A percentile compares a stretch with the other conserved stretches of the same genome.
Evolutionary conservation across 768 basidiomycete genomes (phyloP).

Genomic region (Pleurotus ostreatus): DNA sequence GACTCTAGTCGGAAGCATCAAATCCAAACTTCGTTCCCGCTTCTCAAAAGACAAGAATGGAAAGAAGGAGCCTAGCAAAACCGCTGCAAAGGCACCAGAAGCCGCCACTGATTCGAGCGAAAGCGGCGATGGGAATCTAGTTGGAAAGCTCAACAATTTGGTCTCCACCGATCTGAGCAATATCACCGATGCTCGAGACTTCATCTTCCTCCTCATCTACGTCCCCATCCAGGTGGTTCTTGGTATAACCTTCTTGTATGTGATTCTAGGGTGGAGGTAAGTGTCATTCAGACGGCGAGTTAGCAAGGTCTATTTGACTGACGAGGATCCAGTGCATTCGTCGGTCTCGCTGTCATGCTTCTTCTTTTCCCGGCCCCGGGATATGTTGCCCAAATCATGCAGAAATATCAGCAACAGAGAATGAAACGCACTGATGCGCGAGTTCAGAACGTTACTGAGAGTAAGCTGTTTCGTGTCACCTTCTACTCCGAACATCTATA

Average conservation of each 20-base stretch:
- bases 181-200: slow-evolving; percentile 31
- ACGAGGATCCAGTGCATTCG: slow-evolving; percentile 38
- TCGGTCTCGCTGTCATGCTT: slow-evolving; percentile 50
- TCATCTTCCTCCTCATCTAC: slow-evolving; percentile 21
- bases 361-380: slow-evolving; percentile 55
- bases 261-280: slow-evolving; percentile 26
- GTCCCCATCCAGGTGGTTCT: slow-evolving; percentile 18
- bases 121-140: slow-evolving; percentile 39
- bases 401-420: slow-evolving; percentile 40
- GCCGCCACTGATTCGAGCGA: slow-evolving; percentile 6
- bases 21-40: slow-evolving; percentile 1
- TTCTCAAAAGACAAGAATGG: background rate
- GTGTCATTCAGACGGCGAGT: background rate
- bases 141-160: slow-evolving; percentile 75
- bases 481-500: too few relatives aligned
- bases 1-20: slow-evolving; percentile 1
- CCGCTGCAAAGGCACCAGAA: background rate
- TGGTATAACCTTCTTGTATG: slow-evolving; percentile 24
- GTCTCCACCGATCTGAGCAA: slow-evolving; percentile 56
- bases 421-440: slow-evolving; percentile 55
- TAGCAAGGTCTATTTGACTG: too few relatives aligned
- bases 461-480: slow-evolving; percentile 26
- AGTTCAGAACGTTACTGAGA: slow-evolving; percentile 58
- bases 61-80: background rate
- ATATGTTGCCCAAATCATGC: slow-evolving; percentile 43